A percentile compares a stretch with the other conserved stretches of the same genome.
phyloP scores from a whole-genome alignment of 164 flowering plant species.

The Taxillus chinensis region DNA sequence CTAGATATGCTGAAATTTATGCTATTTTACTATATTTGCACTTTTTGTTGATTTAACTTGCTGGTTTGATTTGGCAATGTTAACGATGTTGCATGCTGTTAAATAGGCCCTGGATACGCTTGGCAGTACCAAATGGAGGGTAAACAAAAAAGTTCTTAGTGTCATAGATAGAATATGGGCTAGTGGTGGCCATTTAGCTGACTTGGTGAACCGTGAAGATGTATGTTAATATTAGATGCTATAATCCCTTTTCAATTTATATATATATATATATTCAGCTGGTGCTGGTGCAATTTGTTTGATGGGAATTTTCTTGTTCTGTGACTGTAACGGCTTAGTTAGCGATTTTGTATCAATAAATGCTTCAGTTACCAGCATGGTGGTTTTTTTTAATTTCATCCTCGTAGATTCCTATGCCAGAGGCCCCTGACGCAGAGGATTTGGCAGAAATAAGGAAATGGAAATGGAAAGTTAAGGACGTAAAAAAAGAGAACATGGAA shows the following conservation, averaged over 20 bases:
- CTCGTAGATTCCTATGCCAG: background rate
- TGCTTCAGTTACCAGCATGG: too few relatives aligned
- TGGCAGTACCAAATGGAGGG: conserved; percentile 3
- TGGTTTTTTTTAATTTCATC: background rate
- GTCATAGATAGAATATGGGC: conserved; percentile 1
- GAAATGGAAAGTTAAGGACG: conserved; percentile 1
- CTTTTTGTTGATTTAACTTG: background rate
- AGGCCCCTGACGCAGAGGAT: background rate
- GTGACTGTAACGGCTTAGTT: too few relatives aligned
- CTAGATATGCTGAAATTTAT: background rate
- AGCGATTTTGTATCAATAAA: too few relatives aligned
- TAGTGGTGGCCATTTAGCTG: background rate
- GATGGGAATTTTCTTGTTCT: too few relatives aligned
- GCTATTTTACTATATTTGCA: background rate
- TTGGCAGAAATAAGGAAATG: background rate
- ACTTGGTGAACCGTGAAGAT: conserved; percentile 4
- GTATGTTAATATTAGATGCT: background rate
- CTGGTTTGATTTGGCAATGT: background rate
- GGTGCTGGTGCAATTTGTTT: too few relatives aligned
- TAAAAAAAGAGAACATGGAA: conserved; percentile 1
- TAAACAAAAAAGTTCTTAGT: conserved; percentile 1
- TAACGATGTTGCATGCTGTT: background rate
- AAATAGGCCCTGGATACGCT: background rate
- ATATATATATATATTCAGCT: too few relatives aligned
- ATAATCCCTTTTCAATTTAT: too few relatives aligned